Conservation (phyloP, 1,284 basidiomycete genomes). For the Earliella scabrosa region DNA sequence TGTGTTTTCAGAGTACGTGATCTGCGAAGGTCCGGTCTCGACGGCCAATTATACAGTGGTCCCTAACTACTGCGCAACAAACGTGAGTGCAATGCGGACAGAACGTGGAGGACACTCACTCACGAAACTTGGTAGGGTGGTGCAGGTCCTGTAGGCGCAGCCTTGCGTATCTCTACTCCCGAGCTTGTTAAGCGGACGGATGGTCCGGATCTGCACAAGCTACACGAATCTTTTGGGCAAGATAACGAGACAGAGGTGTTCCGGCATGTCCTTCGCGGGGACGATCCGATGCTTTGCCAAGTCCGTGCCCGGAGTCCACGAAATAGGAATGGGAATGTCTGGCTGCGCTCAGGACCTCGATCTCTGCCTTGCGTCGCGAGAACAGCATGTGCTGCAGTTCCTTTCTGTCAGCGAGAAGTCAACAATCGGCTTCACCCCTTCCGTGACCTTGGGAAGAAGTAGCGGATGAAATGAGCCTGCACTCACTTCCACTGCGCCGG, state of each 20-base stretch:
- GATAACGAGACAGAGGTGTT: slow-evolving; percentile 31
- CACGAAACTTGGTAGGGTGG: too few species aligned
- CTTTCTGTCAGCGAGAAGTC: slow-evolving; percentile 48
- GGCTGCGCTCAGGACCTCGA: slow-evolving; percentile 65
- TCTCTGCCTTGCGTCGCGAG: slow-evolving; percentile 85
- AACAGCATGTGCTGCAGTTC: slow-evolving; percentile 83
- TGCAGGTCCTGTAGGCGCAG: too few species aligned
- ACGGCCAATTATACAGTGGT: too few species aligned
- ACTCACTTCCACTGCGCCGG: slow-evolving; percentile 77
- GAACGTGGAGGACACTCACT: neutral
- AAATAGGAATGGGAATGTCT: neutral
- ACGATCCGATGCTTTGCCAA: neutral
- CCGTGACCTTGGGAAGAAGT: neutral
- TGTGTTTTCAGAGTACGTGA: too few species aligned
- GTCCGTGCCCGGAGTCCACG: slow-evolving; percentile 9
- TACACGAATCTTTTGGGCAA: slow-evolving; percentile 28
- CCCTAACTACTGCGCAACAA: neutral
- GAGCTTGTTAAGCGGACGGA: neutral
- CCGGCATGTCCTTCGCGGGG: slow-evolving; percentile 12
- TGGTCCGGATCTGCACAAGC: slow-evolving; percentile 10
- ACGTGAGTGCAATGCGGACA: neutral
- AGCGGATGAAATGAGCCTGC: neutral
- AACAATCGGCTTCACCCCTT: neutral
- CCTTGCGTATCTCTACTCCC: too few species aligned
- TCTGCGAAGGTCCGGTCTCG: too few species aligned